Conservation (phyloP, 768 basidiomycete genomes). For the Psilocybe cubensis region DNA sequence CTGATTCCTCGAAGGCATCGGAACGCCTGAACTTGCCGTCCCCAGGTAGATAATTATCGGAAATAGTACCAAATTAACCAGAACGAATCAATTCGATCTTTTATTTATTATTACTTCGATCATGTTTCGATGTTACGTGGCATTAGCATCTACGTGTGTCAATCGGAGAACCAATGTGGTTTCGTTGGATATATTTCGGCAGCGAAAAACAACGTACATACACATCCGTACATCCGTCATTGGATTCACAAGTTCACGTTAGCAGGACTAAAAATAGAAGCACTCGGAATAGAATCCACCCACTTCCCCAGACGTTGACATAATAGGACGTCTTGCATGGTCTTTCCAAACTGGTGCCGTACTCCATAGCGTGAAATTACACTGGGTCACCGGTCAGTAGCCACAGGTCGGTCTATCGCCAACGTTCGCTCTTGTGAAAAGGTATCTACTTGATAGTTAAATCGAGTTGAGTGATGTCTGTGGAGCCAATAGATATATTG, state of each 20-base stretch:
- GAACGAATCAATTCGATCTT: neutral
- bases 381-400: neutral
- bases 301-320: neutral
- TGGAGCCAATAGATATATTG: no score
- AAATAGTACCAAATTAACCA: neutral
- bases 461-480: no score
- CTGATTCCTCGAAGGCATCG: neutral
- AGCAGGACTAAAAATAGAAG: neutral
- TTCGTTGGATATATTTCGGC: neutral
- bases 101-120: neutral
- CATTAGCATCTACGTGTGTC: neutral
- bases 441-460: no score
- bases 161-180: neutral
- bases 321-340: neutral
- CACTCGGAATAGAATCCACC: neutral
- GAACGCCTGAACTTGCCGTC: neutral
- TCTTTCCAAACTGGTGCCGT: neutral
- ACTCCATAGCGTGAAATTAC: no score
- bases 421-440: no score
- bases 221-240: no score
- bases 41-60: neutral
- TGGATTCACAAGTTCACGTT: neutral
- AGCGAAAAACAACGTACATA: neutral
- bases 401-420: no score
- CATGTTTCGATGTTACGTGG: neutral